Conservation (phyloP, 2,329 filamentous ascomycete genomes). For the Orbilia quercus region DNA sequence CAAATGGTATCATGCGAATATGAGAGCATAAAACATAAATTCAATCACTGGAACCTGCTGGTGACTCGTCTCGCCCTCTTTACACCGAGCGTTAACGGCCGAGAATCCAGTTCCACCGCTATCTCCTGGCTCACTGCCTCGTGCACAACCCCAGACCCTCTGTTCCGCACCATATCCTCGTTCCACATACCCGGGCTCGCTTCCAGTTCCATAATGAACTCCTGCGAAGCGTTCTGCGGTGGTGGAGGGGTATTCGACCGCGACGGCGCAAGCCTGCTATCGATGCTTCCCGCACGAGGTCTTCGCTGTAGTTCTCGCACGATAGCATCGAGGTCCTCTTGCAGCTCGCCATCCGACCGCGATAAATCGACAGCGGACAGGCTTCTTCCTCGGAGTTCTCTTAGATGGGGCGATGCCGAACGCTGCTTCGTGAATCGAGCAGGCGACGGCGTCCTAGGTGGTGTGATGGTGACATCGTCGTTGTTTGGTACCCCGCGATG, state of each 20-base stretch:
- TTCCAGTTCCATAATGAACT: conserved; percentile 49
- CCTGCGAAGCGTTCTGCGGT: conserved; percentile 13
- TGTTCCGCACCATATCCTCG: conserved; percentile 39
- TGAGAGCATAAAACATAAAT: conserved; percentile 12
- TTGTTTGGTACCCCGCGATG: conserved; percentile 38
- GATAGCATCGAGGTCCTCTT: conserved; percentile 48
- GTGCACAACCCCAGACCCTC: conserved; percentile 45
- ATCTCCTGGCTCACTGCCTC: conserved; percentile 51
- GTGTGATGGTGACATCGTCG: conserved; percentile 44
- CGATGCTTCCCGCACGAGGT: conserved; percentile 42
- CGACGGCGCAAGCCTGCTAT: conserved; percentile 25
- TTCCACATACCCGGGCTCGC: conserved; percentile 54
- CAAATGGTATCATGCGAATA: conserved; percentile 31
- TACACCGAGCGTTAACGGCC: conserved; percentile 39
- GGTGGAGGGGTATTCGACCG: conserved; percentile 36
- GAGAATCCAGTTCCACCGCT: conserved; percentile 49
- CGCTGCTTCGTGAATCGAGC: conserved; percentile 23
- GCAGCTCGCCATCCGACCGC: conserved; percentile 42
- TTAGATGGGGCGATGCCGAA: conserved; percentile 32
- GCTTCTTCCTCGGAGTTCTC: conserved; percentile 17
- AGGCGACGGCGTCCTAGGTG: conserved; percentile 28
- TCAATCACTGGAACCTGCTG: conserved; percentile 32
- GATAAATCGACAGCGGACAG: conserved; percentile 42
- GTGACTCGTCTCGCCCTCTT: conserved; percentile 35
- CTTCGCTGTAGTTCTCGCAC: conserved; percentile 44